phyloP scores from a whole-genome alignment of 202 grass and related monocot genomes.

The Hordeum pubiflorum region DNA sequence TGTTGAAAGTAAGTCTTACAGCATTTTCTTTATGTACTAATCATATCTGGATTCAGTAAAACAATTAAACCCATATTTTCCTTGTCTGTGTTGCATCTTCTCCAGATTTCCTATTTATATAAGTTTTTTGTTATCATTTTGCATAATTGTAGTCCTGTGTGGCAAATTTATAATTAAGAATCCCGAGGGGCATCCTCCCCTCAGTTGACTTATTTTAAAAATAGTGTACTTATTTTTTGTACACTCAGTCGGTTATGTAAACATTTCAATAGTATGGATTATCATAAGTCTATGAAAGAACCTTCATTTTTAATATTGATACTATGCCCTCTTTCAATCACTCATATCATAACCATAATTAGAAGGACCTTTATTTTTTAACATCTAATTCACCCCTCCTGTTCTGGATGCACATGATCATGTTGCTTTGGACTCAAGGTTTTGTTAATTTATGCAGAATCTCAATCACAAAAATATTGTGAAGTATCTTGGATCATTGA shows the following conservation, averaged over 20 bases:
- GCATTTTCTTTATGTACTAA: conserved; percentile 2
- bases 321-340: neutral
- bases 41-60: neutral
- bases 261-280: neutral
- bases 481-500: conserved; percentile 90
- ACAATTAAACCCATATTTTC: neutral
- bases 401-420: neutral
- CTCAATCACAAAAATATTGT: conserved; percentile 99
- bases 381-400: neutral
- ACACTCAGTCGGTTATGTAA: neutral
- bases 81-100: neutral
- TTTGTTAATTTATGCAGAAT: conserved; percentile 53
- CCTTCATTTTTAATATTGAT: neutral
- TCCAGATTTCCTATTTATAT: neutral
- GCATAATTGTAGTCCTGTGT: neutral
- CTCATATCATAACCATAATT: neutral
- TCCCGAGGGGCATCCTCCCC: neutral
- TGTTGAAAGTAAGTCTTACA: conserved; percentile 70
- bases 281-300: conserved; percentile 7
- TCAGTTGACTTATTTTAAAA: neutral
- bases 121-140: neutral
- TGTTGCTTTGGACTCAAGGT: conserved; percentile 13
- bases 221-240: neutral
- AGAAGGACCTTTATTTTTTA: neutral
- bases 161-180: neutral